These are phyloP conservation scores for Epichloe brachyelytri DNA, from an alignment of 2,329 filamentous ascomycete genomes.

Conservation along the genomic window DNA sequence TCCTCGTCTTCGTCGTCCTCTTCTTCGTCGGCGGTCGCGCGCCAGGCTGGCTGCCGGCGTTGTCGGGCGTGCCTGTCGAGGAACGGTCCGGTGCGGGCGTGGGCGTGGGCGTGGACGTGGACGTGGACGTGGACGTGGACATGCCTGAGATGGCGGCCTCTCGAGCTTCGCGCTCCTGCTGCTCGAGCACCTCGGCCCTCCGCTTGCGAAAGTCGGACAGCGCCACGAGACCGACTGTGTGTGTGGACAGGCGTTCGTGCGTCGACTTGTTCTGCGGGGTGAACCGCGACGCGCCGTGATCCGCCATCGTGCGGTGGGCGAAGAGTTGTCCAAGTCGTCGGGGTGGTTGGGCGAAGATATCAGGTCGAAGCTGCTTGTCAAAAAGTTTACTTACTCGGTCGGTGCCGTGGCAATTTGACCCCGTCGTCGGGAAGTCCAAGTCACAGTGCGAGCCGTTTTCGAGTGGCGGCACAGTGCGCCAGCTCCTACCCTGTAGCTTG, in stretches of 20 bases:
- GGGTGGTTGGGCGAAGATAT: too few relatives aligned
- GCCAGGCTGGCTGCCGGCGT: conserved; percentile 20
- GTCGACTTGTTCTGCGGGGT: conserved; percentile 63
- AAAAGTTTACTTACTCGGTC: too few relatives aligned
- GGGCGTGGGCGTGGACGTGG: conserved; percentile 10
- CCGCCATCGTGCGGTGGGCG: conserved; percentile 12
- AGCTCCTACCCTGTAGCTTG: background rate
- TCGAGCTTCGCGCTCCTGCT: conserved; percentile 70
- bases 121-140: conserved; percentile 11
- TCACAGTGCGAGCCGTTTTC: too few relatives aligned
- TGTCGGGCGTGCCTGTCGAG: conserved; percentile 34
- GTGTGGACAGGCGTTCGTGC: conserved; percentile 68
- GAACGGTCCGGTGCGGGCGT: conserved; percentile 36
- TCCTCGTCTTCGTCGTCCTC: conserved; percentile 32
- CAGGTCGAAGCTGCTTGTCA: too few relatives aligned
- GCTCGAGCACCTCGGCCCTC: conserved; percentile 84
- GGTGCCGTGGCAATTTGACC: too few relatives aligned
- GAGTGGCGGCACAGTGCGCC: background rate
- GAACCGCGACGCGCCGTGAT: conserved; percentile 45
- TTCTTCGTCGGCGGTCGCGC: conserved; percentile 20
- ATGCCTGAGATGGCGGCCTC: conserved; percentile 39
- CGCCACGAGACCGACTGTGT: conserved; percentile 82
- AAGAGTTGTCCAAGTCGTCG: too few relatives aligned
- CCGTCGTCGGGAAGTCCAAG: too few relatives aligned
- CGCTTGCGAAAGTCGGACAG: conserved; percentile 93